Percentiles rank a stretch among this genome's conserved stretches.
These are phyloP conservation scores for Exidia glandulosa DNA, from an alignment of 768 basidiomycete genomes.

Conservation along the genomic window DNA sequence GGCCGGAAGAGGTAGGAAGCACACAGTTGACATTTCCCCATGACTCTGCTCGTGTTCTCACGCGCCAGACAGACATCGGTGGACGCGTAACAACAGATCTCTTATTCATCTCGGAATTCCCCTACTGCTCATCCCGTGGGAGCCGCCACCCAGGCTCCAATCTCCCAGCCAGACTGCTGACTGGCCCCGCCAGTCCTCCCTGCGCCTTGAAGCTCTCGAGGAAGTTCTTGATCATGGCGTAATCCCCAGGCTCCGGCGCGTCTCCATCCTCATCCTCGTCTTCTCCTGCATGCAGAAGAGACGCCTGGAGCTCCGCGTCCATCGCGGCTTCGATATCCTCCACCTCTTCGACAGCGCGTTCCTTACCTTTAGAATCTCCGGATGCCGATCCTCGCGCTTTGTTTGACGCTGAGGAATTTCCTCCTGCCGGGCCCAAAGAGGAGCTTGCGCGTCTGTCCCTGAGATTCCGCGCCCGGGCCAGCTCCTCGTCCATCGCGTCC, in stretches of 20 bases:
- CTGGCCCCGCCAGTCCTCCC: conserved; percentile 80
- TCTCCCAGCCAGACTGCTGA: conserved; percentile 79
- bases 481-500: conserved; percentile 86
- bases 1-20: no score
- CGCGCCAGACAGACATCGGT: neutral
- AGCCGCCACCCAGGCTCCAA: conserved; percentile 64
- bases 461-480: conserved; percentile 36
- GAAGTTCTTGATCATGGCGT: conserved; percentile 92
- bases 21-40: no score
- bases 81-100: neutral
- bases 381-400: conserved; percentile 9
- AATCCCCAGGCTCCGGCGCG: conserved; percentile 50
- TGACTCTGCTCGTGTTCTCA: no score
- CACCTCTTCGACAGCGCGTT: conserved; percentile 18
- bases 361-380: conserved; percentile 34
- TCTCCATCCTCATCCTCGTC: conserved; percentile 48
- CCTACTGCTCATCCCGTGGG: conserved; percentile 46
- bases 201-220: conserved; percentile 94
- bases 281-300: conserved; percentile 38
- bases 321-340: conserved; percentile 74
- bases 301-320: conserved; percentile 72
- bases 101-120: neutral
- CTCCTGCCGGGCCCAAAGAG: neutral
- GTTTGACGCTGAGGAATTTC: conserved; percentile 7
- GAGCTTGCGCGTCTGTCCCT: no score